These are phyloP conservation scores for Suillus luteus DNA, from an alignment of 768 basidiomycete species.

Conservation along the genomic window DNA sequence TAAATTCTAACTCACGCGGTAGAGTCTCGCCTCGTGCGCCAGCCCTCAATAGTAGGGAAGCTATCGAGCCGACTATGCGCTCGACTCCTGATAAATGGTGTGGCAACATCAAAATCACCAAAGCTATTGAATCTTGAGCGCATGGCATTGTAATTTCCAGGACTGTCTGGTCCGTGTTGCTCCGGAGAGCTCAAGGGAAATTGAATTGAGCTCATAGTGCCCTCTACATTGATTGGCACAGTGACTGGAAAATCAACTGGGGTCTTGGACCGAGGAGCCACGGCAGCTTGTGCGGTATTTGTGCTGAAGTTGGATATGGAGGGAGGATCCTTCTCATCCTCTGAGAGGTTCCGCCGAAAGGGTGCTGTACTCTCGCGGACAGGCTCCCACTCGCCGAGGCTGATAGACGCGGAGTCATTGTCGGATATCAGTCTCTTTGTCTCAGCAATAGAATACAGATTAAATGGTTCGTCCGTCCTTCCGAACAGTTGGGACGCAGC, in stretches of 20 bases:
- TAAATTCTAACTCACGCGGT: slow-evolving; percentile 66
- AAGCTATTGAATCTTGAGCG: slow-evolving; percentile 71
- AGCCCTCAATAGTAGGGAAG: slow-evolving; percentile 61
- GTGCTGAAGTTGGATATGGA: slow-evolving; percentile 43
- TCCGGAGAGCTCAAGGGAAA: slow-evolving; percentile 83
- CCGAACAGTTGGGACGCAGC: slow-evolving; percentile 85
- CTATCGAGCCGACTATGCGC: slow-evolving; percentile 77
- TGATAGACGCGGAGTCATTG: slow-evolving; percentile 53
- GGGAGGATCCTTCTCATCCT: slow-evolving; percentile 70
- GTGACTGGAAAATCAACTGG: slow-evolving; percentile 60
- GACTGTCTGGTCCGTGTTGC: slow-evolving; percentile 55
- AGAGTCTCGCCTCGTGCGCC: slow-evolving; percentile 87
- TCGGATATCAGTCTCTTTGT: slow-evolving; percentile 55
- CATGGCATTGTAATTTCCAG: slow-evolving; percentile 47
- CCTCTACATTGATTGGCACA: slow-evolving; percentile 50
- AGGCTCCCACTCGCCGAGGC: slow-evolving; percentile 53
- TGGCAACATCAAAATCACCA: slow-evolving; percentile 69
- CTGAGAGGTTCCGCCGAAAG: slow-evolving; percentile 71
- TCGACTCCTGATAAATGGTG: slow-evolving; percentile 84
- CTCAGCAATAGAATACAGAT: slow-evolving; percentile 81
- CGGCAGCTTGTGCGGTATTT: slow-evolving; percentile 25
- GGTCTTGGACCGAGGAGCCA: slow-evolving; percentile 47
- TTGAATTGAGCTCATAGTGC: slow-evolving; percentile 68
- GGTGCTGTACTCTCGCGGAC: slow-evolving; percentile 63
- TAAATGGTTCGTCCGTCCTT: slow-evolving; percentile 75